Conservation (phyloP, 2,329 filamentous ascomycete genomes). For the Raffaelea ambrosiae region DNA sequence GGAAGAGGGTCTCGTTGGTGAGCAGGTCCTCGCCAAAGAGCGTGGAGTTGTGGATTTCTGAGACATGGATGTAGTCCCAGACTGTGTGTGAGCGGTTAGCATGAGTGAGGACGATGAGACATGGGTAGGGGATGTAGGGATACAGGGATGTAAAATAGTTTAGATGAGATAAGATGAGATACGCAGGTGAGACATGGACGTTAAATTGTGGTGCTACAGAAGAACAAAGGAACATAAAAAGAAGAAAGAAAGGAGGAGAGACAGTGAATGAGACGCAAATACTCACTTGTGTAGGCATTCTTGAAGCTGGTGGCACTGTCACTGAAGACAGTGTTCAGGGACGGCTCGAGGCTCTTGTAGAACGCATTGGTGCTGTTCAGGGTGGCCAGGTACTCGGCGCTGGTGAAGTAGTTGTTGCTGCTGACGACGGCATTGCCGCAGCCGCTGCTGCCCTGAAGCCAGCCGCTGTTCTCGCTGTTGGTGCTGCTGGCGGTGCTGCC, state of each 20-base stretch:
- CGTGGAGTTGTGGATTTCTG: slow-evolving; percentile 49
- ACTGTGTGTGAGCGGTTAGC: slow-evolving; percentile 29
- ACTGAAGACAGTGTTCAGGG: slow-evolving; percentile 44
- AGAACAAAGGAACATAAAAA: background rate
- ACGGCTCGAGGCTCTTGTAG: slow-evolving; percentile 43
- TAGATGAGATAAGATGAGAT: background rate
- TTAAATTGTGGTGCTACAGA: too few species aligned
- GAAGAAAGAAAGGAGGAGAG: background rate
- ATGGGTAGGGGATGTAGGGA: slow-evolving; percentile 1
- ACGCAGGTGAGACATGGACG: background rate
- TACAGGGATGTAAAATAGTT: background rate
- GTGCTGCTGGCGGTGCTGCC: slow-evolving; percentile 44
- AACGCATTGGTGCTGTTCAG: slow-evolving; percentile 50
- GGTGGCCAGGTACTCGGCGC: slow-evolving; percentile 33
- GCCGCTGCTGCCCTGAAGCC: slow-evolving; percentile 50
- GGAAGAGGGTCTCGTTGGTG: slow-evolving; percentile 46
- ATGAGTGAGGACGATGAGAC: background rate
- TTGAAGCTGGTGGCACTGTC: slow-evolving; percentile 41
- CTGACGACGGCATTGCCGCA: slow-evolving; percentile 47
- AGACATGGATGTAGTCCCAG: slow-evolving; percentile 53
- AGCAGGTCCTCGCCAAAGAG: slow-evolving; percentile 54
- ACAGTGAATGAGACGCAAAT: background rate
- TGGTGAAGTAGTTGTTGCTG: slow-evolving; percentile 46
- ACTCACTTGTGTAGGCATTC: slow-evolving; percentile 53
- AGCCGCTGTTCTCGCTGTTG: slow-evolving; percentile 46